Evolutionary conservation across 164 flowering plant species (phyloP), one percentile per base, ranked within the genome.

Genomic region (Amborella trichopoda): DNA sequence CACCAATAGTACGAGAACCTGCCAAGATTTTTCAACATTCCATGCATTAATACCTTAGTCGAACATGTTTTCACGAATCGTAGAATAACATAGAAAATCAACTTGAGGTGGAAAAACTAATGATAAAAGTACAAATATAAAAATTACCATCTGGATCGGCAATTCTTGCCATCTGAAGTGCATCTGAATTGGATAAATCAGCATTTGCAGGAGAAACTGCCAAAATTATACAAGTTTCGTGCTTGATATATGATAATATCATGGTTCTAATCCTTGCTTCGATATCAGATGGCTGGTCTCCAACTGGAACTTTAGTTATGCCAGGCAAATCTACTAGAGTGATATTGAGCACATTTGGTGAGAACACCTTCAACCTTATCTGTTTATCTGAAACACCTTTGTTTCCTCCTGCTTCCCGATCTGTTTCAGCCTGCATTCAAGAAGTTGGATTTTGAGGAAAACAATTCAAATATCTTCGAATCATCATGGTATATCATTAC

Each of bases 311-410:
- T 39, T 67, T 67, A 38, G 71, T 67, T 58, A 67, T 62, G 26
- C 71, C 71, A 44, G 71, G 71, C 37, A 67, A 67, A 52, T 67
- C 71, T 28, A 67, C 71, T 53, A 67, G 55, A 20, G 71, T 62
- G 49, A 67, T 67, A 44, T 67, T 65, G 22, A 67, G 71, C 32
- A 66, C 70, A 58, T 61, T 66, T 1, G 70, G 66, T 10, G 70
- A 66, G 30, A 61, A 51, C n/a, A 66, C 58, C 51, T 66, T 66
- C 17, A 66, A 40, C n/a, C 70, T 66, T 19, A 66, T 66, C 48
- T 66, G 70, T 51, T 50, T 66, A 59, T 66, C 70, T 23, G 70
- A 66, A 50, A 66, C 54, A 36, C 60, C 70, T 59, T 58, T 66
- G 66, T 66, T 66, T 33, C 34, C 70, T 58, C 70, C 70, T 13